Conservation (phyloP, 1,284 basidiomycete genomes). For the Cutaneotrichosporon sp. region DNA sequence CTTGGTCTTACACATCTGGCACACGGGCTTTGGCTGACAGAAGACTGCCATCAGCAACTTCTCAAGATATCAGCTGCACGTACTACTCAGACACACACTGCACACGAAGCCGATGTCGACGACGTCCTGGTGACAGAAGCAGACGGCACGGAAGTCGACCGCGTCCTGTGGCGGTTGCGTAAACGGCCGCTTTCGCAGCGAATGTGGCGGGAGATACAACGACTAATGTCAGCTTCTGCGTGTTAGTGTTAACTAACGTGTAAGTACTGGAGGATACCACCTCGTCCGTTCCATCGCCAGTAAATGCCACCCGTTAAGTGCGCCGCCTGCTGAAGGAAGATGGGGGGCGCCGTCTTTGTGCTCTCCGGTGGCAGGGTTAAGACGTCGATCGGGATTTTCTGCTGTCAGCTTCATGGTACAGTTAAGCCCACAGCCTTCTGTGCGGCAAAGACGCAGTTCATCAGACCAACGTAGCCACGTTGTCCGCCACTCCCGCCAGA, state of each 20-base stretch:
- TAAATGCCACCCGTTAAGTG: conserved; percentile 94
- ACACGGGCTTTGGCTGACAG: conserved; percentile 87
- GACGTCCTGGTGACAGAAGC: conserved; percentile 97
- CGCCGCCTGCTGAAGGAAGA: conserved; percentile 95
- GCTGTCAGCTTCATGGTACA: conserved; percentile 13
- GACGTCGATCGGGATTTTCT: conserved; percentile 95
- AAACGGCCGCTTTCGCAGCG: conserved; percentile 69
- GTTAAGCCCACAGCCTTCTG: conserved; percentile 75
- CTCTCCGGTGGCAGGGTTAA: conserved; percentile 76
- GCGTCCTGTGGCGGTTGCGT: conserved; percentile 88
- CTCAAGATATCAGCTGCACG: conserved; percentile 35
- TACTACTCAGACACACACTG: conserved; percentile 91
- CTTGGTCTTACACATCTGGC: conserved; percentile 92
- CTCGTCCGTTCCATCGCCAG: conserved; percentile 67
- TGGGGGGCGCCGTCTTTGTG: conserved; percentile 65
- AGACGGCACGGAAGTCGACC: conserved; percentile 94
- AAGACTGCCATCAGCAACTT: conserved; percentile 63
- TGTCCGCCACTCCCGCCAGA: conserved; percentile 31
- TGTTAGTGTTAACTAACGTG: conserved; percentile 61
- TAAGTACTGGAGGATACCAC: conserved; percentile 82
- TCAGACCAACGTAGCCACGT: conserved; percentile 73
- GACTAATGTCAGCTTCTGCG: conserved; percentile 59
- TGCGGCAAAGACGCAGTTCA: conserved; percentile 99
- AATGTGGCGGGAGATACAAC: conserved; percentile 81
- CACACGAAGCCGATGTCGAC: conserved; percentile 98